Percentiles rank a stretch among this genome's conserved stretches.
Conservation (phyloP, 768 basidiomycete genomes). For the Phylloporus rhodoxanthus region DNA sequence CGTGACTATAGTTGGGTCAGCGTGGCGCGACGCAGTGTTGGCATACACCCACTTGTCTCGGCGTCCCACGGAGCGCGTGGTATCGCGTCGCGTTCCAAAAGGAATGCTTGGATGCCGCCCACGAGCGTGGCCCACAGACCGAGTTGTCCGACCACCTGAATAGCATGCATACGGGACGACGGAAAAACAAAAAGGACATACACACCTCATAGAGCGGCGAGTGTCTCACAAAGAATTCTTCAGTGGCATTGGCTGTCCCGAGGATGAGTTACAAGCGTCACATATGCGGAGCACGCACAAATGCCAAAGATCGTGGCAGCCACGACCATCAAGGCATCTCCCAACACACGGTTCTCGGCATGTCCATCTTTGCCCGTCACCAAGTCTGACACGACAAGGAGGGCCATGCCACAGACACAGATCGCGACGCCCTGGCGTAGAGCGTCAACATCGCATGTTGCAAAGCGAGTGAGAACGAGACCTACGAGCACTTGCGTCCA, state of each 20-base stretch:
- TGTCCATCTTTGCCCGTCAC: slow-evolving; percentile 68
- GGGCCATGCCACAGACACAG: slow-evolving; percentile 65
- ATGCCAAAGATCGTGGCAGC: slow-evolving; percentile 84
- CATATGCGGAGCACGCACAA: slow-evolving; percentile 42
- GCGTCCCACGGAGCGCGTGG: slow-evolving; percentile 63
- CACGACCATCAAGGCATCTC: slow-evolving; percentile 79
- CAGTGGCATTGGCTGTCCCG: slow-evolving; percentile 70
- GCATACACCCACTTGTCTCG: slow-evolving; percentile 48
- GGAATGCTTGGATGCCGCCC: slow-evolving; percentile 67
- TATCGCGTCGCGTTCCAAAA: slow-evolving; percentile 63
- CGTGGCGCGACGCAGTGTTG: slow-evolving; percentile 27
- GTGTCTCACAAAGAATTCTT: slow-evolving; percentile 79
- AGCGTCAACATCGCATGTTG: background rate
- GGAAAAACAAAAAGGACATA: background rate
- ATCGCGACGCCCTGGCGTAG: slow-evolving; percentile 56
- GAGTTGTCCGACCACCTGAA: slow-evolving; percentile 71
- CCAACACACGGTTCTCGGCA: slow-evolving; percentile 59
- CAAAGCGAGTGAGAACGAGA: background rate
- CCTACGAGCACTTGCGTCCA: slow-evolving; percentile 76
- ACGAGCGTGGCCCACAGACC: slow-evolving; percentile 81
- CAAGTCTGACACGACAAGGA: slow-evolving; percentile 75
- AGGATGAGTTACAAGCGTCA: background rate
- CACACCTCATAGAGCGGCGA: slow-evolving; percentile 71
- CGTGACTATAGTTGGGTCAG: slow-evolving; percentile 37
- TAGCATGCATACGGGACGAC: background rate